A percentile compares a stretch with the other conserved stretches of the same genome.
phyloP scores from a whole-genome alignment of 2,329 filamentous ascomycete species.

The Furcasterigmium sp. region DNA sequence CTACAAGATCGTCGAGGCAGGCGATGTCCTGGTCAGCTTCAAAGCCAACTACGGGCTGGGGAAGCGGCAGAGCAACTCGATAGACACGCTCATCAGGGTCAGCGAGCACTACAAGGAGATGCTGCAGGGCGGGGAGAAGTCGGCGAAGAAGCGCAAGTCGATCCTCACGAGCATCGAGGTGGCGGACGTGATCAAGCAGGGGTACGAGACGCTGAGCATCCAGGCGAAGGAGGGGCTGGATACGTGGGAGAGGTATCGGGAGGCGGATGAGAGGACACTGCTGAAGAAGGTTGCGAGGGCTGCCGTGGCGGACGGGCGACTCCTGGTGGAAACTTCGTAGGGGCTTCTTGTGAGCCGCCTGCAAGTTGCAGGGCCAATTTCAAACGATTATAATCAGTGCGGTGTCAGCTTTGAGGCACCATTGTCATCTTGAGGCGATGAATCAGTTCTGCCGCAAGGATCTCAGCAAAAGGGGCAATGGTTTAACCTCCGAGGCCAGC shows the following conservation, averaged over 20 bases:
- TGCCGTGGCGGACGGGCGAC: conserved; percentile 59
- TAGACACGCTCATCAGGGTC: conserved; percentile 78
- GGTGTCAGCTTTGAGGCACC: too few relatives aligned
- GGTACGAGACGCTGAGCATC: conserved; percentile 91
- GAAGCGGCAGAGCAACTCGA: conserved; percentile 60
- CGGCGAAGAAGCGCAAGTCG: conserved; percentile 33
- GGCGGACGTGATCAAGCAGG: conserved; percentile 87
- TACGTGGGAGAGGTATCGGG: conserved; percentile 79
- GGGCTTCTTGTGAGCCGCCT: too few relatives aligned
- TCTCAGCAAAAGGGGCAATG: not conserved
- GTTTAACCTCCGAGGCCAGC: not conserved
- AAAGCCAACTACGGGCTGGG: conserved; percentile 66
- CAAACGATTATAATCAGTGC: not conserved
- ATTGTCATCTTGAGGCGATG: too few relatives aligned
- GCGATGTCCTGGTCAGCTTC: conserved; percentile 77
- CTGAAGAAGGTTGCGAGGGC: conserved; percentile 83
- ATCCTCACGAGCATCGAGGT: conserved; percentile 81
- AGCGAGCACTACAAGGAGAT: conserved; percentile 83
- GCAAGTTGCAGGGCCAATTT: not conserved
- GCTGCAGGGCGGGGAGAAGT: conserved; percentile 39
- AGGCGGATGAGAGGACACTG: conserved; percentile 77
- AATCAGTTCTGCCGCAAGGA: too few relatives aligned
- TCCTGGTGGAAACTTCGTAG: conserved; percentile 40
- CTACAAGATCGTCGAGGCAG: conserved; percentile 94
- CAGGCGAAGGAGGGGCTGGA: conserved; percentile 83